Conservation (phyloP, 1,284 basidiomycete genomes). For the Ceratobasidium sp. region DNA sequence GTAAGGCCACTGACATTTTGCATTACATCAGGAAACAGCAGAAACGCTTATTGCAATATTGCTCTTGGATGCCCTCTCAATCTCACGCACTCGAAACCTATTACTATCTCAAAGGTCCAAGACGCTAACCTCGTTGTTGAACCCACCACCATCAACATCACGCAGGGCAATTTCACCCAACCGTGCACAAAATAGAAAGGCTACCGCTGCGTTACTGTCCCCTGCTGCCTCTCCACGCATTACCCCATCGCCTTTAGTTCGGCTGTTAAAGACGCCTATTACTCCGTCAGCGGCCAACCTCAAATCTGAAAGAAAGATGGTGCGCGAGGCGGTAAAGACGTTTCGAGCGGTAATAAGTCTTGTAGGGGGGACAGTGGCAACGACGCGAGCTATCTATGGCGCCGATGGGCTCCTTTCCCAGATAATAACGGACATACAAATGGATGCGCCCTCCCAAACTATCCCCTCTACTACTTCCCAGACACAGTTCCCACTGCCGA, state of each 20-base stretch:
- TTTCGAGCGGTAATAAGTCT: conserved; percentile 60
- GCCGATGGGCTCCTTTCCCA: conserved; percentile 44
- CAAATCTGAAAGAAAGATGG: conserved; percentile 45
- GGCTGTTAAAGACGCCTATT: conserved; percentile 38
- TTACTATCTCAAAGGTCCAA: conserved; percentile 75
- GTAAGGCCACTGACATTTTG: conserved; percentile 10
- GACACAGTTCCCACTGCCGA: conserved; percentile 18
- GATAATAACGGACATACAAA: conserved; percentile 60
- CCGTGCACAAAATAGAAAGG: conserved; percentile 46
- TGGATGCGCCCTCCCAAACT: conserved; percentile 2
- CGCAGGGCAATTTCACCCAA: conserved; percentile 43
- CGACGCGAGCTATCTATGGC: conserved; percentile 54
- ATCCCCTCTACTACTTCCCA: conserved; percentile 29
- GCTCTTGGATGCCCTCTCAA: conserved; percentile 78
- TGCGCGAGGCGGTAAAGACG: conserved; percentile 60
- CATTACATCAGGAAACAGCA: conserved; percentile 62
- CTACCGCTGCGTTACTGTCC: conserved; percentile 52
- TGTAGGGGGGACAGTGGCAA: conserved; percentile 62
- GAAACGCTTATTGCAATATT: conserved; percentile 79
- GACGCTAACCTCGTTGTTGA: conserved; percentile 61
- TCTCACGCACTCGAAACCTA: conserved; percentile 70
- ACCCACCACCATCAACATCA: conserved; percentile 40
- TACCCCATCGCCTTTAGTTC: conserved; percentile 43
- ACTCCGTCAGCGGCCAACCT: conserved; percentile 40
- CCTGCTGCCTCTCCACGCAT: conserved; percentile 41